Conservation (phyloP, 192 early-diverging fungal species). For the Chytriomyces sp. region DNA sequence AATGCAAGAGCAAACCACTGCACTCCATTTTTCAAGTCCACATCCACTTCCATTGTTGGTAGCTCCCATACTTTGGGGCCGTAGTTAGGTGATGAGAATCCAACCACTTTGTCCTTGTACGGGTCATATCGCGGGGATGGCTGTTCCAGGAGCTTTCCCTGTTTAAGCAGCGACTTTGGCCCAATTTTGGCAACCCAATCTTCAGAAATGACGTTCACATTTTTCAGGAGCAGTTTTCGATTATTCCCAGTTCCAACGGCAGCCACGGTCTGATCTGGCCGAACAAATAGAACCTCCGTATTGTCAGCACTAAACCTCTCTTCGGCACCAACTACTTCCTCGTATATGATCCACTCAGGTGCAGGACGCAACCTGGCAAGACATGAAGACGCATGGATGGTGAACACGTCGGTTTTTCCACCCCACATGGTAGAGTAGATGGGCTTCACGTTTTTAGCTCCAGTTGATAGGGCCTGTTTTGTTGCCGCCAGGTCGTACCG, state of each 20-base stretch:
- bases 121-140: conserved; percentile 70
- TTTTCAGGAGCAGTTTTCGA: conserved; percentile 67
- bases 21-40: conserved; percentile 31
- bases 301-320: conserved; percentile 54
- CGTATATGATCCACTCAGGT: conserved; percentile 56
- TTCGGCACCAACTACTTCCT: conserved; percentile 53
- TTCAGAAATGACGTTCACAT: conserved; percentile 72
- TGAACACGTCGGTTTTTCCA: conserved; percentile 67
- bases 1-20: conserved; percentile 52
- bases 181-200: conserved; percentile 83
- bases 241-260: conserved; percentile 42
- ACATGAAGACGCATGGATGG: conserved; percentile 45
- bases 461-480: conserved; percentile 20
- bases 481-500: conserved; percentile 51
- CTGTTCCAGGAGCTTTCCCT: conserved; percentile 73
- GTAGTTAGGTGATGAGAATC: conserved; percentile 46
- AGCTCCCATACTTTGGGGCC: conserved; percentile 62
- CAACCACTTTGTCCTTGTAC: conserved; percentile 41
- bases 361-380: conserved; percentile 47
- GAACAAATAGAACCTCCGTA: conserved; percentile 70
- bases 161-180: conserved; percentile 67
- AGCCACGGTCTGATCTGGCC: conserved; percentile 25
- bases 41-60: conserved; percentile 40
- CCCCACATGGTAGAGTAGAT: conserved; percentile 53
- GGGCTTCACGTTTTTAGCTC: conserved; percentile 41